Conservation (phyloP, 257 asterid species). For the Solanum etuberosum region DNA sequence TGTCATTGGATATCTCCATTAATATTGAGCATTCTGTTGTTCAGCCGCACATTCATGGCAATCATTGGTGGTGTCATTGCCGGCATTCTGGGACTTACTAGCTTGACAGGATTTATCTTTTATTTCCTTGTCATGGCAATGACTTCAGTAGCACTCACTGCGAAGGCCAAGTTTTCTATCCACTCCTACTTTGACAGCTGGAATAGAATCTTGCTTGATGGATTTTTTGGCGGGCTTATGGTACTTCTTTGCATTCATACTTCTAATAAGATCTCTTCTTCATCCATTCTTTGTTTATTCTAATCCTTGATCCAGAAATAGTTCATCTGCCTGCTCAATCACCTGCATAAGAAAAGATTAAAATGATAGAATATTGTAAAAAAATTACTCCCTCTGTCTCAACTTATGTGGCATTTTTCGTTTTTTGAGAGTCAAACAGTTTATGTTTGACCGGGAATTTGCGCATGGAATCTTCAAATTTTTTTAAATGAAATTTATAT, state of each 20-base stretch:
- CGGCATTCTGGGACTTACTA: constrained; percentile 62
- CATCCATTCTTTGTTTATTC: not conserved
- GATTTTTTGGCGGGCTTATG: constrained; percentile 76
- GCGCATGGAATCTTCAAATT: too few relatives aligned
- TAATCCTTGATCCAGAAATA: not conserved
- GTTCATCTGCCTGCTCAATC: not conserved
- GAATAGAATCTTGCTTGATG: constrained; percentile 65
- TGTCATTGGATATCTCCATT: not conserved
- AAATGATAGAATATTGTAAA: not conserved
- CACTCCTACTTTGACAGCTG: constrained; percentile 73
- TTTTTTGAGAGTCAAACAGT: too few relatives aligned
- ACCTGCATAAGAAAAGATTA: not conserved
- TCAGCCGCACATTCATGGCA: constrained; percentile 90
- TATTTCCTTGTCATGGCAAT: constrained; percentile 75
- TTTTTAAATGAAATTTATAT: too few relatives aligned
- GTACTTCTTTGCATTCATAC: constrained; percentile 19
- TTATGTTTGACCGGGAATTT: too few relatives aligned
- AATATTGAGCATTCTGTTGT: not conserved
- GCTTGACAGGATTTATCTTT: constrained; percentile 64
- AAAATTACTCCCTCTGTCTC: not conserved
- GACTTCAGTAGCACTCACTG: constrained; percentile 69
- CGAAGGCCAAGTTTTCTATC: constrained; percentile 70
- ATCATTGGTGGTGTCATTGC: constrained; percentile 86
- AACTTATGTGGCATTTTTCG: too few relatives aligned
- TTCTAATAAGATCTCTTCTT: not conserved